phyloP scores from a whole-genome alignment of 2,329 filamentous ascomycete genomes.

The Epicoccum nigrum region DNA sequence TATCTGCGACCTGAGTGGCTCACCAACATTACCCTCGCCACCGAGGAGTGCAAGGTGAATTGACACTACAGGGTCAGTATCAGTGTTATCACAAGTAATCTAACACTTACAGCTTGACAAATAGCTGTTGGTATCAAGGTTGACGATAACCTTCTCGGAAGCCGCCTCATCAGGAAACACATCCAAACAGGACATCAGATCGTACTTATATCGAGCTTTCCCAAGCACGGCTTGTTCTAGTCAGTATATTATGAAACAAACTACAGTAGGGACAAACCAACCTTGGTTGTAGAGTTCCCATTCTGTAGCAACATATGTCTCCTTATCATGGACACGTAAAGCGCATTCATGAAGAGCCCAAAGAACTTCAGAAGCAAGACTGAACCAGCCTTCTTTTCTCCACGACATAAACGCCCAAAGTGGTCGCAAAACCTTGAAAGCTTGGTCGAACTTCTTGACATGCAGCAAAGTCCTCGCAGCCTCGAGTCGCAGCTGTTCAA shows the following conservation, averaged over 20 bases:
- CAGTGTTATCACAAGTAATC: slow-evolving; percentile 22
- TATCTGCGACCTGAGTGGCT: slow-evolving; percentile 63
- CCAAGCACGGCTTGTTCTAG: slow-evolving; percentile 35
- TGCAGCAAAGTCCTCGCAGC: slow-evolving; percentile 61
- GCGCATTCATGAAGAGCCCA: slow-evolving; percentile 62
- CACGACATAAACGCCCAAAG: slow-evolving; percentile 64
- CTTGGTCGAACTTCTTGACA: slow-evolving; percentile 57
- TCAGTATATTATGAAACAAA: no score
- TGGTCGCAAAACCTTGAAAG: slow-evolving; percentile 57
- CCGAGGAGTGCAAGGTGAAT: slow-evolving; percentile 60
- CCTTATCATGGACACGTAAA: slow-evolving; percentile 51
- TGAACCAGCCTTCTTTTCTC: slow-evolving; percentile 66
- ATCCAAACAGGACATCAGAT: slow-evolving; percentile 56
- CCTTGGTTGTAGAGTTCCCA: slow-evolving; percentile 60
- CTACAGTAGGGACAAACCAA: slow-evolving; percentile 2
- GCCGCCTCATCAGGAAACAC: slow-evolving; percentile 41
- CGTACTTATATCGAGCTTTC: slow-evolving; percentile 47
- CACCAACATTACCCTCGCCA: slow-evolving; percentile 64
- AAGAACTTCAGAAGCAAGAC: slow-evolving; percentile 60
- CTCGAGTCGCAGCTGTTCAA: slow-evolving; percentile 61
- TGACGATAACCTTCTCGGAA: slow-evolving; percentile 53
- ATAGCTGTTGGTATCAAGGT: slow-evolving; percentile 55
- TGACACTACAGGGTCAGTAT: slow-evolving; percentile 50
- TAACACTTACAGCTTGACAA: slow-evolving; percentile 57
- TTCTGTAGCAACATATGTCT: slow-evolving; percentile 59